These are phyloP conservation scores for Ministeria vibrans DNA, from an alignment of 78 protist species.

Conservation along the genomic window DNA sequence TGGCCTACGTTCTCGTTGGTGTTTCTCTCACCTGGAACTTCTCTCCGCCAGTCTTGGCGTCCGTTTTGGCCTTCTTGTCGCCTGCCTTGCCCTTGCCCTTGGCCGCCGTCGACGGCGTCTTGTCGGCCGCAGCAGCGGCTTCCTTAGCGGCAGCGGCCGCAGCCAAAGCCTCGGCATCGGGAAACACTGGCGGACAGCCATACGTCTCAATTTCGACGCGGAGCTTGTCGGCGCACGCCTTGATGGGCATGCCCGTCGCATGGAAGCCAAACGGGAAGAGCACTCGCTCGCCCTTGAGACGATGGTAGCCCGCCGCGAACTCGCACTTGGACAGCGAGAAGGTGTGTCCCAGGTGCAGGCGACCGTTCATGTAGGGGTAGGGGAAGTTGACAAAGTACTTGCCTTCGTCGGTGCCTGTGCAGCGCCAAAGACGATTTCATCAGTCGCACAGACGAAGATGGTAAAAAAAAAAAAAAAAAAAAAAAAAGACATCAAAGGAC, in stretches of 20 bases:
- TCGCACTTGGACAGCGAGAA: constrained; percentile 97
- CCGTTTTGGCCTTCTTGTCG: constrained; percentile 47
- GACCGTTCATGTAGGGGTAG: constrained; percentile 99
- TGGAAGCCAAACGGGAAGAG: constrained; percentile 99
- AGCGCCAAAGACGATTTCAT: no score
- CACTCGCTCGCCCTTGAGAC: constrained; percentile 83
- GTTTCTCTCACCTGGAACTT: no score
- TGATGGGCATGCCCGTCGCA: constrained; percentile 99
- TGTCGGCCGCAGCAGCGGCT: no score
- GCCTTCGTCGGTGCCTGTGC: constrained; percentile 8
- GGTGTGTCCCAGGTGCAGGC: constrained; percentile 97
- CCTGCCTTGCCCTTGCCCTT: background rate
- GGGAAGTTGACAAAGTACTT: constrained; percentile 90
- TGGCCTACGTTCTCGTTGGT: no score
- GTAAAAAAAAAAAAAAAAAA: no score
- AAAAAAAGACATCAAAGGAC: no score
- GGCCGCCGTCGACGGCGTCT: background rate
- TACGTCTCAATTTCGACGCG: constrained; percentile 61
- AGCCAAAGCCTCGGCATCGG: constrained; percentile 22
- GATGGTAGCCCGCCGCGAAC: constrained; percentile 88
- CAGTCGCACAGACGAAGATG: no score
- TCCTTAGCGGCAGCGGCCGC: no score
- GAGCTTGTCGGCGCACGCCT: constrained; percentile 84
- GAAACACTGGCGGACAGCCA: constrained; percentile 85
- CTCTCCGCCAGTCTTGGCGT: constrained; percentile 72